A percentile compares a stretch with the other conserved stretches of the same genome.
phyloP scores from a whole-genome alignment of 371 early-diverging fungal genomes.

The Basidiobolus meristosporus region DNA sequence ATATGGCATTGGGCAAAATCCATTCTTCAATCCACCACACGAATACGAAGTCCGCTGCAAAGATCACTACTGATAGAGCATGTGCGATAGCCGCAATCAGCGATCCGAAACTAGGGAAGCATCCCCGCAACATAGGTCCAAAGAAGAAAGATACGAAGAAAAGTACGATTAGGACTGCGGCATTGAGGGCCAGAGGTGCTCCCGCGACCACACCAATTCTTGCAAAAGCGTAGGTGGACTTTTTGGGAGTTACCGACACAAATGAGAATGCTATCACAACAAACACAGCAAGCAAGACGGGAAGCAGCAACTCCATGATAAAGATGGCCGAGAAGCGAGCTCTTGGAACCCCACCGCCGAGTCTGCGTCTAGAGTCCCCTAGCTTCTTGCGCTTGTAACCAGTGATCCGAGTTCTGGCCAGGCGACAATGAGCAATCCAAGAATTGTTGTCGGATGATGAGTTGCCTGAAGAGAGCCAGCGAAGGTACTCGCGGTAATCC shows the following conservation, averaged over 20 bases:
- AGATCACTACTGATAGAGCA: constrained; percentile 33
- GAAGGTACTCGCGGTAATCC: constrained; percentile 60
- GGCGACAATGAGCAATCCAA: constrained; percentile 60
- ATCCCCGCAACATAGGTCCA: constrained; percentile 36
- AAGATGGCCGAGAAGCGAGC: constrained; percentile 46
- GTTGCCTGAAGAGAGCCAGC: constrained; percentile 68
- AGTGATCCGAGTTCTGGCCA: constrained; percentile 49
- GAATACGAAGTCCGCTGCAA: constrained; percentile 33
- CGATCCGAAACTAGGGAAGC: constrained; percentile 46
- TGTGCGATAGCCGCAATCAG: constrained; percentile 50
- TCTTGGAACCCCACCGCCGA: constrained; percentile 36
- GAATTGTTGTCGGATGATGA: constrained; percentile 49
- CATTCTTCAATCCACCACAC: constrained; percentile 51
- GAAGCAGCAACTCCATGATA: constrained; percentile 49
- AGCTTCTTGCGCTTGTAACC: constrained; percentile 58
- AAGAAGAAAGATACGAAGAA: constrained; percentile 49
- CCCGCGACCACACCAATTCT: constrained; percentile 41
- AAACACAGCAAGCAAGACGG: constrained; percentile 38
- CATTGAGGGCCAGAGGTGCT: constrained; percentile 53
- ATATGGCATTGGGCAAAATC: constrained; percentile 29
- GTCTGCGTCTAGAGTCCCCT: constrained; percentile 26
- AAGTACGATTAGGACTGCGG: constrained; percentile 34
- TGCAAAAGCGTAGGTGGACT: constrained; percentile 21
- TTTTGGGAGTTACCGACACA: constrained; percentile 19
- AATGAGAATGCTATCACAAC: constrained; percentile 42